A percentile compares a stretch with the other conserved stretches of the same genome.
These are phyloP conservation scores for Hypoxylon intermedium DNA, from an alignment of 495 filamentous ascomycete species.

Conservation along the genomic window DNA sequence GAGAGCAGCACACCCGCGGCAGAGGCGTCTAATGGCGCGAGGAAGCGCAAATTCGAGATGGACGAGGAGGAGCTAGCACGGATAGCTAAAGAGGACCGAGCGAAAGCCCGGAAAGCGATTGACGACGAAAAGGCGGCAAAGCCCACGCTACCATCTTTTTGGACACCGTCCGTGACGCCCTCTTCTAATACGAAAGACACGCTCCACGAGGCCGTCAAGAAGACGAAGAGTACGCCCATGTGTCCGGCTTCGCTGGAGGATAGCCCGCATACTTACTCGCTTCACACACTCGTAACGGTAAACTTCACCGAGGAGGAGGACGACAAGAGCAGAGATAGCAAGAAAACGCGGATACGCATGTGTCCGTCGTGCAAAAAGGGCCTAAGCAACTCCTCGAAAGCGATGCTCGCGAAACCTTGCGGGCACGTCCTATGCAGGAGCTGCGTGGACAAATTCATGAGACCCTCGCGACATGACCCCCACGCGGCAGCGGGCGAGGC, in stretches of 20 bases:
- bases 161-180: slow-evolving; percentile 88
- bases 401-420: slow-evolving; percentile 87
- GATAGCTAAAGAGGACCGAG: slow-evolving; percentile 72
- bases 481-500: slow-evolving; percentile 64
- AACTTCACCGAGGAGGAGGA: slow-evolving; percentile 77
- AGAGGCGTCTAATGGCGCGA: slow-evolving; percentile 32
- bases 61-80: slow-evolving; percentile 80
- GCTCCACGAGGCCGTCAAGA: slow-evolving; percentile 66
- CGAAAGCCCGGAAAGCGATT: slow-evolving; percentile 70
- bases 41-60: slow-evolving; percentile 81
- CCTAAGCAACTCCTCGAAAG: slow-evolving; percentile 82
- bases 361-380: slow-evolving; percentile 91
- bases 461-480: slow-evolving; percentile 64
- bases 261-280: slow-evolving; percentile 75
- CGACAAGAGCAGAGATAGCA: slow-evolving; percentile 47
- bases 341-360: slow-evolving; percentile 62
- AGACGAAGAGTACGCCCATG: slow-evolving; percentile 72
- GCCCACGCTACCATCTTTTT: slow-evolving; percentile 87
- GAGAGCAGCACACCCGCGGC: slow-evolving; percentile 5
- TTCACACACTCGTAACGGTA: slow-evolving; percentile 81
- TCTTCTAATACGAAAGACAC: slow-evolving; percentile 56
- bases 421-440: slow-evolving; percentile 92
- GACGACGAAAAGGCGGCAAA: slow-evolving; percentile 79
- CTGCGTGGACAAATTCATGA: slow-evolving; percentile 90
- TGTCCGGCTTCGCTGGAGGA: slow-evolving; percentile 80